Percentiles rank a stretch among this genome's conserved stretches.
Evolutionary conservation across 768 basidiomycete genomes (phyloP).

Genomic region (Stropharia rugosoannulata): DNA sequence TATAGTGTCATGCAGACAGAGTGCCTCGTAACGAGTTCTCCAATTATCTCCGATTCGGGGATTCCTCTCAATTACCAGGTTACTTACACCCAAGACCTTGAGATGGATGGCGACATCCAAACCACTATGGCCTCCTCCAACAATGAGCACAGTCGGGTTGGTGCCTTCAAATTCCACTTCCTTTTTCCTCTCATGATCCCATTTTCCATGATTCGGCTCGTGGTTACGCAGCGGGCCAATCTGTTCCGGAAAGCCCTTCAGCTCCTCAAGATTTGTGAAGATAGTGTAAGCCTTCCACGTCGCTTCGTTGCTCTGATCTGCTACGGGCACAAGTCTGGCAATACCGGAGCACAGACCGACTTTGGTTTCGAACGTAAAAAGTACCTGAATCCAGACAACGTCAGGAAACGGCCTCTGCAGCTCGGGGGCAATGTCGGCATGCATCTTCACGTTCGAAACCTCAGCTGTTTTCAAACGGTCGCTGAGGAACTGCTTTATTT

Average conservation of each 20-base stretch:
- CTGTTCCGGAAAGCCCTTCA: slow-evolving; percentile 53
- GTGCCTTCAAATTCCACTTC: slow-evolving; percentile 47
- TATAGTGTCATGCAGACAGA: slow-evolving; percentile 67
- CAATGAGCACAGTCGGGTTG: slow-evolving; percentile 58
- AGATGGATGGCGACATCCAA: slow-evolving; percentile 66
- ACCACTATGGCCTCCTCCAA: slow-evolving; percentile 70
- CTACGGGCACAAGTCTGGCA: slow-evolving; percentile 49
- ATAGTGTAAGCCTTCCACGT: slow-evolving; percentile 62
- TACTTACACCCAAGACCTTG: slow-evolving; percentile 52
- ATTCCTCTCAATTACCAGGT: slow-evolving; percentile 68
- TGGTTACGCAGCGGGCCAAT: slow-evolving; percentile 42
- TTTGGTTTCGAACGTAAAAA: slow-evolving; percentile 56
- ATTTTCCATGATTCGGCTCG: slow-evolving; percentile 50
- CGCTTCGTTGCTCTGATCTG: not conserved
- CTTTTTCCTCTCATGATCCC: slow-evolving; percentile 44
- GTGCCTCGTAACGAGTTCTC: slow-evolving; percentile 64
- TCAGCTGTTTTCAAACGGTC: slow-evolving; percentile 38
- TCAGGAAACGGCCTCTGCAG: slow-evolving; percentile 39
- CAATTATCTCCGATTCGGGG: slow-evolving; percentile 61
- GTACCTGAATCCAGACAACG: slow-evolving; percentile 53
- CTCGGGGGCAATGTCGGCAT: slow-evolving; percentile 7
- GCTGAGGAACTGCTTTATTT: slow-evolving; percentile 43
- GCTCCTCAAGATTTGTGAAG: slow-evolving; percentile 56
- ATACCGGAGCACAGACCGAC: slow-evolving; percentile 53
- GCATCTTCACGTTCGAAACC: slow-evolving; percentile 24